A percentile compares a stretch with the other conserved stretches of the same genome.
These are phyloP conservation scores for Lobosporangium transversale DNA, from an alignment of 192 early-diverging fungal genomes.

Conservation along the genomic window DNA sequence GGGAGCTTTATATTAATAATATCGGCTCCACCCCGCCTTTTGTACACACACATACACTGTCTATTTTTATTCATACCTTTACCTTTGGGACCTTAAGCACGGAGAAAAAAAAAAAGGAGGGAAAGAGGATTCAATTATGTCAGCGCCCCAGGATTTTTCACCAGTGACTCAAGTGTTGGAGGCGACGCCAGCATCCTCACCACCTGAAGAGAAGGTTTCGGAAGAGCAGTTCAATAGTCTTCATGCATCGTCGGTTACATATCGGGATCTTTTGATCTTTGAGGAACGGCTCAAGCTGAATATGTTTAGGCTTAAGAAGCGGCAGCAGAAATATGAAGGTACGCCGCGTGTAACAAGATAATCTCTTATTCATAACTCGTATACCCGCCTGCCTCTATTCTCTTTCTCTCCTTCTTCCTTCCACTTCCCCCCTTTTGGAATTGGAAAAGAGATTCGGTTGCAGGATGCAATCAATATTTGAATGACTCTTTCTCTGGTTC, in stretches of 20 bases:
- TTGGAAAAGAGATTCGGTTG: not conserved
- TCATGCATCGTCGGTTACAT: slow-evolving; percentile 58
- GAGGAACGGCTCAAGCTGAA: slow-evolving; percentile 83
- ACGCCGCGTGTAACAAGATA: too few species aligned
- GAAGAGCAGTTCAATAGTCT: slow-evolving; percentile 45
- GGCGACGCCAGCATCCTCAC: slow-evolving; percentile 6
- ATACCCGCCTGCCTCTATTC: too few species aligned
- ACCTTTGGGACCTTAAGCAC: too few species aligned
- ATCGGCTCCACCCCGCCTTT: not conserved
- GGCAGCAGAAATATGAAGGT: slow-evolving; percentile 81
- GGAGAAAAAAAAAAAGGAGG: too few species aligned
- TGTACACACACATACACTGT: not conserved
- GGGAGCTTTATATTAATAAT: not conserved
- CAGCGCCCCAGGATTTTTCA: slow-evolving; percentile 9
- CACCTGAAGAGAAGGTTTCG: slow-evolving; percentile 37
- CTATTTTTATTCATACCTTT: not conserved
- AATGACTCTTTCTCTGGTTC: too few species aligned
- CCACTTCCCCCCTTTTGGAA: not conserved
- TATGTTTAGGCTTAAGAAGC: slow-evolving; percentile 69
- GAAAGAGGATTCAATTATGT: not conserved
- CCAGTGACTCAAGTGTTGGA: slow-evolving; percentile 43
- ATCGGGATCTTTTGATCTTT: slow-evolving; percentile 82
- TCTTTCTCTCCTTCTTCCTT: too few species aligned
- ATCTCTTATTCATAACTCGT: too few species aligned
- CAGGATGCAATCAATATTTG: too few species aligned